Conservation (phyloP, 2,329 filamentous ascomycete genomes). For the Allantophomopsis cytisporea region DNA sequence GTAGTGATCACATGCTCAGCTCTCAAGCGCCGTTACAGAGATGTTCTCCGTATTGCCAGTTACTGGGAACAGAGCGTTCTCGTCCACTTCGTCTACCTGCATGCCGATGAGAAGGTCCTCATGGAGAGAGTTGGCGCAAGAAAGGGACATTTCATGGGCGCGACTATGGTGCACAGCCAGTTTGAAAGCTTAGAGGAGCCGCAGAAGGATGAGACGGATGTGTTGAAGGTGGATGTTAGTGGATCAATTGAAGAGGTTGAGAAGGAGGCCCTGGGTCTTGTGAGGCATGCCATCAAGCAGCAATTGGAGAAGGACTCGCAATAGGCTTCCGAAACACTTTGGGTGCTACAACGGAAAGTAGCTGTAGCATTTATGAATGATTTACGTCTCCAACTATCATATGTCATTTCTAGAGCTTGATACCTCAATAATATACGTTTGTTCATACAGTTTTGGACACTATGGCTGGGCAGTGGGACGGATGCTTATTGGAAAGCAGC, state of each 20-base stretch:
- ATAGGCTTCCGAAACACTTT: too few species aligned
- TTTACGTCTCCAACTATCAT: too few species aligned
- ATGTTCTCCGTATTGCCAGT: slow-evolving; percentile 71
- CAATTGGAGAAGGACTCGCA: slow-evolving; percentile 4
- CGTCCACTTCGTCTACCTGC: slow-evolving; percentile 88
- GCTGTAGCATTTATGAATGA: too few species aligned
- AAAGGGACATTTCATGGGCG: slow-evolving; percentile 88
- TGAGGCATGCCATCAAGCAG: slow-evolving; percentile 17
- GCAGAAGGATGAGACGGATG: slow-evolving; percentile 53
- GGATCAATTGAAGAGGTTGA: slow-evolving; percentile 43
- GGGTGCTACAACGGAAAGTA: too few species aligned
- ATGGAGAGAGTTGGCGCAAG: slow-evolving; percentile 62
- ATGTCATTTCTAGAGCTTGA: too few species aligned
- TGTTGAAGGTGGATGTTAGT: slow-evolving; percentile 58
- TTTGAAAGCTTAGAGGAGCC: slow-evolving; percentile 81
- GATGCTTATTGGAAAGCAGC: too few species aligned
- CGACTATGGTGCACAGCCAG: slow-evolving; percentile 88
- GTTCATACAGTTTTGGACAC: too few species aligned
- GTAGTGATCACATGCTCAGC: slow-evolving; percentile 97
- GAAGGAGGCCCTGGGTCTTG: slow-evolving; percentile 40
- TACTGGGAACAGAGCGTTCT: slow-evolving; percentile 62
- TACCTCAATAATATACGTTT: too few species aligned
- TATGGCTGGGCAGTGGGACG: too few species aligned
- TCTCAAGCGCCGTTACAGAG: slow-evolving; percentile 92
- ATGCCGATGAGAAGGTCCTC: slow-evolving; percentile 62